A percentile compares a stretch with the other conserved stretches of the same genome.
These are phyloP conservation scores for Penicillium sp. DNA, from an alignment of 2,329 filamentous ascomycete genomes.

Conservation along the genomic window DNA sequence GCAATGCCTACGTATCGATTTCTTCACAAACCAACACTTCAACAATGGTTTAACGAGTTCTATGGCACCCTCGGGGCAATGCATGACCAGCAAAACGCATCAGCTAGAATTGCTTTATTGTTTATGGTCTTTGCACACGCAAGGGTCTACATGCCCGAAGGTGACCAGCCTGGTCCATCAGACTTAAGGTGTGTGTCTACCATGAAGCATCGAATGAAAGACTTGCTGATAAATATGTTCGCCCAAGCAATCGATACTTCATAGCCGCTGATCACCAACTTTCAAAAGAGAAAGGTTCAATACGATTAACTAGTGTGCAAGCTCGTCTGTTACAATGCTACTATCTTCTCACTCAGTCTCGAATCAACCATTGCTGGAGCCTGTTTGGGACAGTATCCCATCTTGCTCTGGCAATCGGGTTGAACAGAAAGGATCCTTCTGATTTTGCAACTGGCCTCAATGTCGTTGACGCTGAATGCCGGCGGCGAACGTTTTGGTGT, in stretches of 20 bases:
- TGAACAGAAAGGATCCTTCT: conserved; percentile 16
- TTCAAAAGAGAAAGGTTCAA: conserved; percentile 41
- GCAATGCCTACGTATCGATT: conserved; percentile 50
- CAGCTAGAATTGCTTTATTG: conserved; percentile 29
- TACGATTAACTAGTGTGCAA: conserved; percentile 45
- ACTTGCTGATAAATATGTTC: not conserved
- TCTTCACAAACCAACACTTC: conserved; percentile 46
- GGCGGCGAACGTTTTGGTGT: conserved; percentile 23
- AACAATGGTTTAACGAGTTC: conserved; percentile 49
- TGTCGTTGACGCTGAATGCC: conserved; percentile 18
- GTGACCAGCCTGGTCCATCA: not conserved
- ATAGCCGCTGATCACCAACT: conserved; percentile 35
- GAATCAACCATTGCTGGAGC: conserved; percentile 52
- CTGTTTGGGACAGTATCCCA: conserved; percentile 48
- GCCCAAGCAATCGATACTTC: conserved; percentile 49
- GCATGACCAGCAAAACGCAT: conserved; percentile 42
- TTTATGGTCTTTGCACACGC: conserved; percentile 13
- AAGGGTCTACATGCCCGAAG: not conserved
- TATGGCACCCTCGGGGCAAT: conserved; percentile 49
- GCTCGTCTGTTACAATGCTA: conserved; percentile 47
- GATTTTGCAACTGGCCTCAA: conserved; percentile 9
- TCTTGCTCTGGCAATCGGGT: conserved; percentile 33
- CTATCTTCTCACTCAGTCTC: conserved; percentile 48
- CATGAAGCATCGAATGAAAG: not conserved
- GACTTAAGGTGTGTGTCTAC: not conserved